Evolutionary conservation across 108 stramenopile genomes (phyloP).

Genomic region (Seminavis robusta): DNA sequence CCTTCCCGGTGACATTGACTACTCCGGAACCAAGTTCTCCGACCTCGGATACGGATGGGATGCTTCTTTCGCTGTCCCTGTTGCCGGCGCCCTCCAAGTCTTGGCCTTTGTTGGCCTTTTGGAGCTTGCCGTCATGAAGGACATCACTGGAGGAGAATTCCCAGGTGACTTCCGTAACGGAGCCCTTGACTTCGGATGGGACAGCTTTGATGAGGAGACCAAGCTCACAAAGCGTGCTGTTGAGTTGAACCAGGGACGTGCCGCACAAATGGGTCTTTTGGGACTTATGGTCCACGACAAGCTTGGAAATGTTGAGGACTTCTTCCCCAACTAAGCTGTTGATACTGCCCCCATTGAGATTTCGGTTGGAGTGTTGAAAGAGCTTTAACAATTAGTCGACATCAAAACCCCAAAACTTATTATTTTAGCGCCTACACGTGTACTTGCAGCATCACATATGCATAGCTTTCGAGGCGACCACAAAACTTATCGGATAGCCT

Average conservation of each 20-base stretch:
- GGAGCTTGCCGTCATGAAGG: conserved; percentile 38
- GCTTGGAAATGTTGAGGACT: conserved; percentile 31
- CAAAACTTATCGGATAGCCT: no score
- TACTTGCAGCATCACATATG: no score
- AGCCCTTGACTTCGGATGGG: conserved; percentile 40
- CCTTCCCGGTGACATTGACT: conserved; percentile 38
- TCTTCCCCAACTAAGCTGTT: no score
- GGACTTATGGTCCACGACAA: conserved; percentile 69
- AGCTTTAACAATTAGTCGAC: no score
- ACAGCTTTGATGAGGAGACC: conserved; percentile 15
- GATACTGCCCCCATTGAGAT: no score
- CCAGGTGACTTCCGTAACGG: conserved; percentile 54
- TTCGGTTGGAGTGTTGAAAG: no score
- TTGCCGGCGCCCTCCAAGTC: conserved; percentile 39
- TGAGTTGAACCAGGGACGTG: conserved; percentile 92
- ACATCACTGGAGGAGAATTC: conserved; percentile 35
- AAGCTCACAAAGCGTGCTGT: conserved; percentile 44
- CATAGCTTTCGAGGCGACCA: no score
- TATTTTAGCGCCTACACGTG: no score
- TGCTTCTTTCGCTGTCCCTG: conserved; percentile 30
- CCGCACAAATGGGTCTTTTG: conserved; percentile 90
- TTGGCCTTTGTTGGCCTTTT: conserved; percentile 32
- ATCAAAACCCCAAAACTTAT: no score
- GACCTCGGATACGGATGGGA: conserved; percentile 26
- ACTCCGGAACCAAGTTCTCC: conserved; percentile 33